Percentiles rank a stretch among this genome's conserved stretches.
Evolutionary conservation across 441 rosid species (phyloP).

Genomic region (Jatropha multifida): DNA sequence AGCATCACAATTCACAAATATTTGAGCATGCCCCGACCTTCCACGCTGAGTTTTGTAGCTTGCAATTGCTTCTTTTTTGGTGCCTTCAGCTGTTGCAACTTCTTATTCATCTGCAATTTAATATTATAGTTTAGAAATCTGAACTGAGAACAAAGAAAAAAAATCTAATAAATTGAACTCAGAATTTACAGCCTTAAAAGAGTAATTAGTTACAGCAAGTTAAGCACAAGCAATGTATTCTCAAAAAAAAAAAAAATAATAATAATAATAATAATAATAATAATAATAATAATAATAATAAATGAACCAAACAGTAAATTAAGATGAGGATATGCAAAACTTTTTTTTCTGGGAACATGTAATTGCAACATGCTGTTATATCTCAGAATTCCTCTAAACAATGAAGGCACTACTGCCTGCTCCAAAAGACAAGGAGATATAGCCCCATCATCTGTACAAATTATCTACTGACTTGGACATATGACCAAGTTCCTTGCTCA

Average conservation of each 20-base stretch:
- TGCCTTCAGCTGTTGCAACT: constrained; percentile 93
- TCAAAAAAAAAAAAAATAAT: neutral
- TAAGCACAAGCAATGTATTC: neutral
- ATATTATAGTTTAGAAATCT: constrained; percentile 2
- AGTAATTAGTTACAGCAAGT: neutral
- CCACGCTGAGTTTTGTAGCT: constrained; percentile 89
- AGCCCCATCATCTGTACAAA: neutral
- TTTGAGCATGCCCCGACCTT: constrained; percentile 95
- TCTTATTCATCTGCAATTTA: constrained; percentile 79
- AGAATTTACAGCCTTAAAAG: neutral
- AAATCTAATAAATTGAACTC: neutral
- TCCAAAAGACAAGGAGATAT: neutral
- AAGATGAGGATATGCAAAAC: neutral
- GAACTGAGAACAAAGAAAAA: neutral
- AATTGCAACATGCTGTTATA: neutral
- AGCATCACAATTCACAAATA: constrained; percentile 65
- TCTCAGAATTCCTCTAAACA: neutral
- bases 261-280: too few species aligned
- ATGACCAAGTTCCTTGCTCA: neutral
- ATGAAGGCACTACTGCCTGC: neutral
- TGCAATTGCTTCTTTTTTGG: constrained; percentile 90
- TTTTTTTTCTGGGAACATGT: neutral
- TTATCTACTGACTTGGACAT: neutral
- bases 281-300: too few species aligned
- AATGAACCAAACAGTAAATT: neutral